Evolutionary conservation across 2,329 filamentous ascomycete genomes (phyloP).

Genomic region (Huntiella abstrusa): DNA sequence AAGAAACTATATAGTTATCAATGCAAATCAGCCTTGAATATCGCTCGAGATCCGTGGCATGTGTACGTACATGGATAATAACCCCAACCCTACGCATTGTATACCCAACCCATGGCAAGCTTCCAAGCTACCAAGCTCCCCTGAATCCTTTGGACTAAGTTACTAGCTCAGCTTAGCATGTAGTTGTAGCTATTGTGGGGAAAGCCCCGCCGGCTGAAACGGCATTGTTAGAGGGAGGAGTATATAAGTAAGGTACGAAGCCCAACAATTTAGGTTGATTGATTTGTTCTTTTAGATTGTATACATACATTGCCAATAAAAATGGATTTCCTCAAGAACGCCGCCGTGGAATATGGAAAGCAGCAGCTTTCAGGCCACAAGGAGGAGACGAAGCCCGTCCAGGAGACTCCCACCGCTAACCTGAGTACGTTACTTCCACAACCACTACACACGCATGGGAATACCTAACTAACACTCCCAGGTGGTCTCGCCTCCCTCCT

Average conservation of each 20-base stretch:
- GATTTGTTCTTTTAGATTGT: neutral
- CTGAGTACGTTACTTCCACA: slow-evolving; percentile 3
- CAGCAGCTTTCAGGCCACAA: slow-evolving; percentile 5
- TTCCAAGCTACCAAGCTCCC: too few species aligned
- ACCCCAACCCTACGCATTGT: neutral
- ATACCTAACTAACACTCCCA: neutral
- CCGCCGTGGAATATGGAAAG: slow-evolving; percentile 10
- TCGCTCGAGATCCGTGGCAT: neutral
- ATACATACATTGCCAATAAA: neutral
- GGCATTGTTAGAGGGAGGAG: too few species aligned
- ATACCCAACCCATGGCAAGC: neutral
- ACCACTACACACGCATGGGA: neutral
- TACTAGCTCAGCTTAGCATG: too few species aligned
- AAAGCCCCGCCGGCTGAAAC: too few species aligned
- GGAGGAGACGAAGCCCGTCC: neutral
- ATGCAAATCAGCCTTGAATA: neutral
- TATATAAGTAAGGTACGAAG: too few species aligned
- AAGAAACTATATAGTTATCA: neutral
- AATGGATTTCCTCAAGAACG: slow-evolving; percentile 11
- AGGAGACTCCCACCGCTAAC: slow-evolving; percentile 6
- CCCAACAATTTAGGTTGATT: neutral
- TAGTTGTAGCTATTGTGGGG: too few species aligned
- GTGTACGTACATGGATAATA: too few species aligned
- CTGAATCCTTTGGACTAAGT: too few species aligned
- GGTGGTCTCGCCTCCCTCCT: neutral